Base-by-base conservation (phyloP, 164 flowering plant genomes). In the Pachysandra terminalis region DNA sequence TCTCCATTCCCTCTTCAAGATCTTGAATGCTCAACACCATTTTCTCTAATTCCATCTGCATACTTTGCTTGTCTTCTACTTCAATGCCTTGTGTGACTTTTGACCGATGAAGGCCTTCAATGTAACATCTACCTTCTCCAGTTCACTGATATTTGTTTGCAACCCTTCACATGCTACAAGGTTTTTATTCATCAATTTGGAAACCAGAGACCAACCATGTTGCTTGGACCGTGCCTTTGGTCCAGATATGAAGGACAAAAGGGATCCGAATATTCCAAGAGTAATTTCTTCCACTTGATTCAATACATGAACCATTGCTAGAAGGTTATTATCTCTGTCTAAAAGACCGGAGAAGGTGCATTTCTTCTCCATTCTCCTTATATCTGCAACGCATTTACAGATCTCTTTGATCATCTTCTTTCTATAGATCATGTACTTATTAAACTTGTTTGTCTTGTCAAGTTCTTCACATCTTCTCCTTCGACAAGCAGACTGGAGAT, bases 1-100 rank as follows among this genome's bases (percentile, higher is more conserved):
- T 40, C 28, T 78, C 85, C 40, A 80, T 27, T 22, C 65, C 82
- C 9, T 72, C 78, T 59, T 78, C 85, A 0, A 73, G 22, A 32
- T 70, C 79, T 9, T 73, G 69, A 26, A 76, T 58, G 64, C 58
- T 66, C 49, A 56, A 64, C 63, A 78, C 80, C 2, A 78, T 25
- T 56, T 41, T 58, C 10, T 63, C 73, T 61, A 80, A 26, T 19
- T 22, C 45, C 27, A 66, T 65, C 56, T 51, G 68, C 49, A 64
- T 27, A 66, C 60, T 64, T 40, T 74, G 53, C 25, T 73, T 59
- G 16, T 73, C 60, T 9, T 0, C 45, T 1, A 37, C 45, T 40
- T 64, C 73, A 27, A 59, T 28, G 61, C 23, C 63, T 49, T 69
- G 67, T 63, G 55, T 9, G 55, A 23, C 52, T 71, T 77, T 14